A percentile compares a stretch with the other conserved stretches of the same genome.
Conservation (phyloP, 345 rosid genomes). For the Ceriops tagal region DNA sequence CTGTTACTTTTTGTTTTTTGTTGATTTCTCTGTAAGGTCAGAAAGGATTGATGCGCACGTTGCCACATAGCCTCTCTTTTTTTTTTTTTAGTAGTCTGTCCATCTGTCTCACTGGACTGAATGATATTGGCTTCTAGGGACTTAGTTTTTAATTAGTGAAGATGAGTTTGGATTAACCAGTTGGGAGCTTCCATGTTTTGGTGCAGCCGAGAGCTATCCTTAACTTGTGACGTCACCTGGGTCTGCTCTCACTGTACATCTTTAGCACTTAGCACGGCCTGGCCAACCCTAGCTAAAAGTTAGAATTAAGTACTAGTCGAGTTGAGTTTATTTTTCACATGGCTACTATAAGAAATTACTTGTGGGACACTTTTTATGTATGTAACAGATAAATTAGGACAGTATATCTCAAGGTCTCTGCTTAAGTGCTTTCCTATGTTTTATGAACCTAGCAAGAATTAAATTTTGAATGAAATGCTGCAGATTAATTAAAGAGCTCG, state of each 20-base stretch:
- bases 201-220: background rate
- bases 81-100: background rate
- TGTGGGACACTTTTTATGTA: background rate
- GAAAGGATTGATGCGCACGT: too few species aligned
- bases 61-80: background rate
- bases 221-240: background rate
- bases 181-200: background rate
- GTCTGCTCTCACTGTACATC: background rate
- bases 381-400: background rate
- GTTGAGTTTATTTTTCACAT: too few species aligned
- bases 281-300: too few species aligned
- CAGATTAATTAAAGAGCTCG: conserved; percentile 90
- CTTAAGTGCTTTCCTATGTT: background rate
- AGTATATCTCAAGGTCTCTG: background rate
- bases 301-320: too few species aligned
- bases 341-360: too few species aligned
- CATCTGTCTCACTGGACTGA: background rate
- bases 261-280: background rate
- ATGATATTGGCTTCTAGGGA: background rate
- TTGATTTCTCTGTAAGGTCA: too few species aligned
- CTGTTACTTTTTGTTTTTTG: too few species aligned
- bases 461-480: conserved; percentile 16
- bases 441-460: background rate
- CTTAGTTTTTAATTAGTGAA: background rate
- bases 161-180: background rate